phyloP scores from a whole-genome alignment of 306 rosid species.

The Dalbergia oliveri region DNA sequence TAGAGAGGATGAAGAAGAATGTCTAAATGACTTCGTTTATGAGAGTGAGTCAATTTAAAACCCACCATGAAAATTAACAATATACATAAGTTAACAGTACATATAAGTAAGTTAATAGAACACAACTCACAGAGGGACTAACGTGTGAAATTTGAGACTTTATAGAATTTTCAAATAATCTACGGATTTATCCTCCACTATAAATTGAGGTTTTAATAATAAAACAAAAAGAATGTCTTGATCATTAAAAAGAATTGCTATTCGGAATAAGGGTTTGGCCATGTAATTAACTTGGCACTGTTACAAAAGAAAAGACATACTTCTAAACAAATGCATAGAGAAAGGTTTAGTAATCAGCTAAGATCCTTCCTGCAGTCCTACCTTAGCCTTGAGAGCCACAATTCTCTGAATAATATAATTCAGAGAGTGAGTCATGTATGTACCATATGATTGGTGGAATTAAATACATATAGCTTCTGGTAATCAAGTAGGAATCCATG shows the following conservation, averaged over 20 bases:
- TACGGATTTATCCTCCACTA: too few species aligned
- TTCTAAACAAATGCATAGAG: neutral
- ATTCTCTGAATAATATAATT: conserved; percentile 14
- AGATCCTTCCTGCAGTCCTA: conserved; percentile 30
- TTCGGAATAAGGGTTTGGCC: neutral
- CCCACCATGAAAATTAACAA: too few species aligned
- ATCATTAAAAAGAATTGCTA: too few species aligned
- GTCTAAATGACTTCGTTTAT: too few species aligned
- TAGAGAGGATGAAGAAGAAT: too few species aligned
- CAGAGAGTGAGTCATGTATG: conserved; percentile 52
- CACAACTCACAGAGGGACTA: too few species aligned
- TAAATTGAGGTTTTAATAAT: too few species aligned
- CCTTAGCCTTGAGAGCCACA: conserved; percentile 29
- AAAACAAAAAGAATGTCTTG: neutral
- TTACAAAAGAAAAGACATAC: neutral
- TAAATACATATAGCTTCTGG: conserved; percentile 6
- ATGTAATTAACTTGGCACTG: neutral
- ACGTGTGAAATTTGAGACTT: too few species aligned
- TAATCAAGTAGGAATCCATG: conserved; percentile 62
- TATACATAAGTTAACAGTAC: too few species aligned
- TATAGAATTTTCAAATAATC: too few species aligned
- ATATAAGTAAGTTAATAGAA: too few species aligned
- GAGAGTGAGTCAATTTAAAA: too few species aligned
- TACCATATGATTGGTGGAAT: conserved; percentile 54
- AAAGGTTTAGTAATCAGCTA: conserved; percentile 9